Evolutionary conservation across 768 basidiomycete genomes (phyloP).

Genomic region (Infundibulicybe gibba): DNA sequence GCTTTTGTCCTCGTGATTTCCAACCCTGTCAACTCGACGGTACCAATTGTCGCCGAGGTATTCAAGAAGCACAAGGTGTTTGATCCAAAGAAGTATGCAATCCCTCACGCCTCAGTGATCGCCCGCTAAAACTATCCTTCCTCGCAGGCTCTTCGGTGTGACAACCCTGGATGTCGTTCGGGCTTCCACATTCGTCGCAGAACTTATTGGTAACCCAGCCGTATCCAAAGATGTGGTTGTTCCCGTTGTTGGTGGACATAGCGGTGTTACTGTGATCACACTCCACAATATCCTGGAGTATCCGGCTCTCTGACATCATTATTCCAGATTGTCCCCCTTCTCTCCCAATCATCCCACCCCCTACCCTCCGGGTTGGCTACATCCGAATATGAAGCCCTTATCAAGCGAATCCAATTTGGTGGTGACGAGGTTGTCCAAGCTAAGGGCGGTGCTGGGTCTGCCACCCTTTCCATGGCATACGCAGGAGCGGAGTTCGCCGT

Average conservation of each 20-base stretch:
- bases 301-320: background rate
- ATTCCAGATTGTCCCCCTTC: constrained; percentile 81
- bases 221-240: constrained; percentile 63
- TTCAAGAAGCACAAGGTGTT: constrained; percentile 91
- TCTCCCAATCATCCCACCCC: constrained; percentile 84
- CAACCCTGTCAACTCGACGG: constrained; percentile 99
- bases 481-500: constrained; percentile 88
- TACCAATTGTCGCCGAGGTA: constrained; percentile 94
- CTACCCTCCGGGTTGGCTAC: constrained; percentile 56
- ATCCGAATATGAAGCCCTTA: constrained; percentile 52
- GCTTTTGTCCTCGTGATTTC: constrained; percentile 96
- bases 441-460: constrained; percentile 91
- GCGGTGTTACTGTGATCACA: constrained; percentile 74
- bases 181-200: constrained; percentile 92
- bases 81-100: constrained; percentile 79
- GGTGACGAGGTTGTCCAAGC: constrained; percentile 99
- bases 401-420: constrained; percentile 90
- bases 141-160: constrained; percentile 88
- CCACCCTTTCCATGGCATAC: constrained; percentile 96
- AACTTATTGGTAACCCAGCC: constrained; percentile 64
- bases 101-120: background rate
- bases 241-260: constrained; percentile 94
- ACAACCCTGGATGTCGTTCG: constrained; percentile 98
- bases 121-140: background rate
- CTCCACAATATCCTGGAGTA: background rate